Evolutionary conservation across 768 basidiomycete species (phyloP).

Genomic region (Antrodiella citrinella): DNA sequence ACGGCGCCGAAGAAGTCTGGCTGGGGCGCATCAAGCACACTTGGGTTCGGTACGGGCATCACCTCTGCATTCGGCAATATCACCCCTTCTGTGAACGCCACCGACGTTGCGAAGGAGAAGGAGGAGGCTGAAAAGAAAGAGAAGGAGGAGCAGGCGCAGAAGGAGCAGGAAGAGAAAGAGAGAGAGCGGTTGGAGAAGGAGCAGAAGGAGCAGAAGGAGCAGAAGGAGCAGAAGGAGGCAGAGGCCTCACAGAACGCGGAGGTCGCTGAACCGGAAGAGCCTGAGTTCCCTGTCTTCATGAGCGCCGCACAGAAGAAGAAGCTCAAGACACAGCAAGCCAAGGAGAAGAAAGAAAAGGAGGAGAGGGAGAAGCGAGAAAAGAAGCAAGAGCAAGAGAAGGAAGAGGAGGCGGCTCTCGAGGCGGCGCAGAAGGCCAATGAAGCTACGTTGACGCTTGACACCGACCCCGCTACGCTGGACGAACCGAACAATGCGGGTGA

Average conservation of each 20-base stretch:
- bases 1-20: too few species aligned
- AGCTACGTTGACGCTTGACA: background rate
- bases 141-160: conserved; percentile 3
- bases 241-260: background rate
- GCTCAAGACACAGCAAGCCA: background rate
- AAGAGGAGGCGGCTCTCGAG: background rate
- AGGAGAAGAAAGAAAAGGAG: background rate
- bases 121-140: conserved; percentile 17
- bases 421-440: background rate
- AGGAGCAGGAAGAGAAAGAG: conserved; percentile 16
- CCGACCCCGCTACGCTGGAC: conserved; percentile 1
- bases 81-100: too few species aligned
- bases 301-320: background rate
- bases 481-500: conserved; percentile 2
- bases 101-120: too few species aligned
- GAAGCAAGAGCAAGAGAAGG: background rate
- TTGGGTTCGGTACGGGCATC: background rate
- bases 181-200: conserved; percentile 16
- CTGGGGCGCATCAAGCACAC: too few species aligned
- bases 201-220: background rate
- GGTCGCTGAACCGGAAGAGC: background rate
- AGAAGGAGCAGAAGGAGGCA: background rate
- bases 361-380: background rate
- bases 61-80: conserved; percentile 3
- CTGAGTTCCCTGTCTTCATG: background rate